Base-by-base conservation (phyloP, 2,329 filamentous ascomycete species). In the Dactylellina leptospora region DNA sequence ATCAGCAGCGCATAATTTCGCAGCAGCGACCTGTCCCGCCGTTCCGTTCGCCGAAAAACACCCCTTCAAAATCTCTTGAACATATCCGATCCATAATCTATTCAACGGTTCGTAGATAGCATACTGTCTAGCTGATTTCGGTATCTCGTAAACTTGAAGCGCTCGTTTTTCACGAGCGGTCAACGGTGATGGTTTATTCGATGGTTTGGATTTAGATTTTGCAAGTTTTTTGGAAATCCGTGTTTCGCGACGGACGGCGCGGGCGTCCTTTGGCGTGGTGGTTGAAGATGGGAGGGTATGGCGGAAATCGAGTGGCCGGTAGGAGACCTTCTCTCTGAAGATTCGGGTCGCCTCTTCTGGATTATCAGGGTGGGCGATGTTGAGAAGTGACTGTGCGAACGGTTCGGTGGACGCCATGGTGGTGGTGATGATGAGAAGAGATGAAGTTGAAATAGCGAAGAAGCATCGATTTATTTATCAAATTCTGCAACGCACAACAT, bases 1-100 rank as follows among this genome's bases (percentile, higher is more conserved):
- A 80, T 99, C 95, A 1, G 93, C 93, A 64, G 89, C 91, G 45
- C 86, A 88, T 30, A 99, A 82, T 79, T 95, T 90, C 3, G 90
- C 68, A 3, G 68, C 68, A 4, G 68, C 45, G 3, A 59, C 59
- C 23, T 72, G 68, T 16, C 68, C 89, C 3, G 88, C 90, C 1
- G 88, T 85, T 4, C 0, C 85, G 86, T 16, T 88, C 83, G 0
- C 82, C 81, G 73, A 36, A 40, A 75, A 77, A 71, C 74, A 74
- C 61, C 86, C 78, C 3, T 89, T 90, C 0, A 97, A 81, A 0
- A 97, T 82, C 75, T 97, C 93, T 59, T 88, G 86, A 77, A 95
- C 90, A 80, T 99, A 99, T 2, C 86, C 88, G 36, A 88, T 80
- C 95, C 95, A 99, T 74, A 99, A 82, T 13, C 80, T 80, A 78